Percentiles rank a stretch among this genome's conserved stretches.
Conservation (phyloP, 176 grass and related monocot species). For the Carex parvula region DNA sequence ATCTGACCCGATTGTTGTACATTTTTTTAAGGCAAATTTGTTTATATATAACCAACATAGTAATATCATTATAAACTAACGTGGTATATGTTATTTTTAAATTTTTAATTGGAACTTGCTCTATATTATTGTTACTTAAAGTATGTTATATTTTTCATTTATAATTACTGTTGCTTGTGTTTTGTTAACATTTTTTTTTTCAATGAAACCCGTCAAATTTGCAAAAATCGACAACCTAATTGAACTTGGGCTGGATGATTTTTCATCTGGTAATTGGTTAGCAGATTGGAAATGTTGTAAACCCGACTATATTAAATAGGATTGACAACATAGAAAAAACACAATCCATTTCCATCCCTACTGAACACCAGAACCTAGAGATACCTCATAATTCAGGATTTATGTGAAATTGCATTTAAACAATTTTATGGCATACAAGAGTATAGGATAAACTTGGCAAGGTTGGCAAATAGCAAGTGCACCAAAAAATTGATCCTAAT, state of each 20-base stretch:
- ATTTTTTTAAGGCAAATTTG: not conserved
- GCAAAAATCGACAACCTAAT: not conserved
- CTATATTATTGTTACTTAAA: not conserved
- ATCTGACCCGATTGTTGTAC: not conserved
- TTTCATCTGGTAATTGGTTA: not conserved
- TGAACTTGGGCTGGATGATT: not conserved
- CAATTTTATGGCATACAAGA: not conserved
- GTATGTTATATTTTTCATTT: not conserved
- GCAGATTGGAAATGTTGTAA: not conserved
- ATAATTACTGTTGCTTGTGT: not conserved
- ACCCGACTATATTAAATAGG: not conserved
- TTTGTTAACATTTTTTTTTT: not conserved
- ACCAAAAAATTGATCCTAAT: not conserved
- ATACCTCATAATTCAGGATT: not conserved
- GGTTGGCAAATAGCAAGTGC: not conserved
- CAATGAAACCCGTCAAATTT: not conserved
- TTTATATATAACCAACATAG: not conserved
- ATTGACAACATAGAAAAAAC: not conserved
- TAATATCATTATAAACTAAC: not conserved
- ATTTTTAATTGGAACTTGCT: not conserved
- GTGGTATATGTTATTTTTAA: not conserved
- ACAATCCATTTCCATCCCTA: not conserved
- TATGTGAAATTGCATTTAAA: not conserved
- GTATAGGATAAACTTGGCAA: not conserved
- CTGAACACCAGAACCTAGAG: not conserved